Percentiles rank a stretch among this genome's conserved stretches.
Evolutionary conservation across 2,329 filamentous ascomycete species (phyloP).

Genomic region (Colletotrichum sp.): DNA sequence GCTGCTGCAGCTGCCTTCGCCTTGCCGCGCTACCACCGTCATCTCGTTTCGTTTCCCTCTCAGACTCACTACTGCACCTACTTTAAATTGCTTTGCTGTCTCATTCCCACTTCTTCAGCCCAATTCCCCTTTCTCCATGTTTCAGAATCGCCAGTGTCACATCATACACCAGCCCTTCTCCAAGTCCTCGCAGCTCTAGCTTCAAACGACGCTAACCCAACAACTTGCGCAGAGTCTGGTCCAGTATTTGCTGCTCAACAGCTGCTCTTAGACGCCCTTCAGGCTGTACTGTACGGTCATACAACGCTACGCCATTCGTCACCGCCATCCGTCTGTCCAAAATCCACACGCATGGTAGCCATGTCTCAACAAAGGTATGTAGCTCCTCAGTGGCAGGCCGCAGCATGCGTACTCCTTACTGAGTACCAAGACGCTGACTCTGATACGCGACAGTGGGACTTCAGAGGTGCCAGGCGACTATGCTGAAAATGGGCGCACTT

Average conservation of each 20-base stretch:
- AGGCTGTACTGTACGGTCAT: background rate
- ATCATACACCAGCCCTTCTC: background rate
- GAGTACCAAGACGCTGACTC: background rate
- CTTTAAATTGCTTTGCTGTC: conserved; percentile 11
- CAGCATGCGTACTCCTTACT: background rate
- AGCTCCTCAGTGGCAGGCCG: background rate
- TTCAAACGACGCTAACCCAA: background rate
- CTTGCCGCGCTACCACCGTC: conserved; percentile 2
- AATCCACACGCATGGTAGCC: conserved; percentile 25
- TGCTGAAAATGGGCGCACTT: conserved; percentile 71
- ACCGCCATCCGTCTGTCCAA: background rate
- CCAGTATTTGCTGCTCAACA: background rate
- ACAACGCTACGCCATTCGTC: background rate
- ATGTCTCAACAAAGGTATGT: conserved; percentile 37
- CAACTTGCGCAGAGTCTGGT: background rate
- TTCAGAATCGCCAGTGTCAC: background rate
- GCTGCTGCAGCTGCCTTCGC: background rate
- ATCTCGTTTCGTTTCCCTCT: conserved; percentile 8
- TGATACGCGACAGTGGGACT: background rate
- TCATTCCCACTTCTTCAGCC: background rate
- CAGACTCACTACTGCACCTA: background rate
- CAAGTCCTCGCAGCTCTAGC: background rate
- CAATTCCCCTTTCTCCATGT: background rate
- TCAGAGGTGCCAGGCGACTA: conserved; percentile 37
- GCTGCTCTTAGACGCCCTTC: background rate